Evolutionary conservation across 2,329 filamentous ascomycete species (phyloP).

Genomic region (Neoscytalidium dimidiatum): DNA sequence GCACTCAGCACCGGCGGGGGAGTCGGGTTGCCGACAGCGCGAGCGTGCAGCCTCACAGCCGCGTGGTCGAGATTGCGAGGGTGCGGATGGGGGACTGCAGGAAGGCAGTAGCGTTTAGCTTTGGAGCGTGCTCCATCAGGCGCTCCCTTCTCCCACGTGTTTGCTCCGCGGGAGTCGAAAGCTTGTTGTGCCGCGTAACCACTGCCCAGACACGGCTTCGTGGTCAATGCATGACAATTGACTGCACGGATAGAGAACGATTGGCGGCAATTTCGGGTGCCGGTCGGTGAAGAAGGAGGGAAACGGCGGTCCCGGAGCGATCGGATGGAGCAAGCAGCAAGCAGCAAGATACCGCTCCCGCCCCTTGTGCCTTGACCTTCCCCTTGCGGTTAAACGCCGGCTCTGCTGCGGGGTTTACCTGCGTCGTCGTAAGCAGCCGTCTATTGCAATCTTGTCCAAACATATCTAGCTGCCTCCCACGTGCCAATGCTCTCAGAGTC

Average conservation of each 20-base stretch:
- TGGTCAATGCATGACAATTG: not conserved
- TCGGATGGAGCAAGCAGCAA: not conserved
- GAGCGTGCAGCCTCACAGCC: not conserved
- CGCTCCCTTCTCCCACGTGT: not conserved
- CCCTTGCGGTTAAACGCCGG: constrained; percentile 5
- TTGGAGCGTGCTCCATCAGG: not conserved
- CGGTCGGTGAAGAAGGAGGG: not conserved
- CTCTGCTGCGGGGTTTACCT: not conserved
- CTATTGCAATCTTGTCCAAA: not conserved
- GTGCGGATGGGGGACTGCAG: not conserved
- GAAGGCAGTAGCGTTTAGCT: not conserved
- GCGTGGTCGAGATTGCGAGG: not conserved
- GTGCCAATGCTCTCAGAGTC: not conserved
- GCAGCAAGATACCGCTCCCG: not conserved
- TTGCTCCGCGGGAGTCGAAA: not conserved
- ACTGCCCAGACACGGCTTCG: not conserved
- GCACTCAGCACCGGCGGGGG: not conserved
- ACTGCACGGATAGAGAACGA: not conserved
- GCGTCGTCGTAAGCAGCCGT: constrained; percentile 5
- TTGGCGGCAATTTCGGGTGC: not conserved
- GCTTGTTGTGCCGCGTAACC: not conserved
- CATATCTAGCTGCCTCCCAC: not conserved
- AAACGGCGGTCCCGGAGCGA: not conserved
- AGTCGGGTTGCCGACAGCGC: not conserved
- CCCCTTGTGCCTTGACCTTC: constrained; percentile 1